Base-by-base conservation (phyloP, 2,329 filamentous ascomycete species). In the Phaeoacremonium minimum region DNA sequence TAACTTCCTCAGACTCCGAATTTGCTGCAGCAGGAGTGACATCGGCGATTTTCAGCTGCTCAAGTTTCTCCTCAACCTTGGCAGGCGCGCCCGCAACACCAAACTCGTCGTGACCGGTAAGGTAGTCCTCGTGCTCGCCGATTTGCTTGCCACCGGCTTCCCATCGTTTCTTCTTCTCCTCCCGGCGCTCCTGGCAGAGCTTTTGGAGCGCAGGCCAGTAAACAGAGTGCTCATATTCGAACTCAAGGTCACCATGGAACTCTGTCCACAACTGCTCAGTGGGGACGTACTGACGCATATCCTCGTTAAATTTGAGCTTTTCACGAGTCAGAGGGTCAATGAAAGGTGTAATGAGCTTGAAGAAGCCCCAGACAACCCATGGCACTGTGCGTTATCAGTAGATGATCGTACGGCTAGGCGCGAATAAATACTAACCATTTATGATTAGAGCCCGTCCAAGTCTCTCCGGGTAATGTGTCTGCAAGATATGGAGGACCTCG, bases 221-320 rank as follows among this genome's bases (percentile, higher is more conserved):
- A 13, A 71, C 61, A 2, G 73, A 66, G 64, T 98, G 93, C 53
- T 95, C 86, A 60, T 98, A 98, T 52, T 88, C 83, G 57, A 98
- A 97, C 41, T 90, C 77, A 43, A 95, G 76, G 33, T 87, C 76
- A 40, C 93, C 91, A 49, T 69, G 71, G 51, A 85, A 81, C 39
- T 81, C 73, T 51, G 80, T 83, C 82, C 88, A 85, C 36, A 98
- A 77, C 58, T 97, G 91, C 51, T 83, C 73, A 7, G 80, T 63
- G 5, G 89, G 89, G 15, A 98, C 84, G 58, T 89, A 88, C 48
- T 85, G 71, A 48, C 74, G 75, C 69, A 95, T 82, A 56, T 94
- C 85, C 60, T 95, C 89, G 69, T 97, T 96, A 74, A 95, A 96
- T 68, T 93, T 94, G 67, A 98, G 82, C 72, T 98, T 98, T 55